Base-by-base conservation (phyloP, 805 yeast species). In the Zygotorulaspora chibaensis region DNA sequence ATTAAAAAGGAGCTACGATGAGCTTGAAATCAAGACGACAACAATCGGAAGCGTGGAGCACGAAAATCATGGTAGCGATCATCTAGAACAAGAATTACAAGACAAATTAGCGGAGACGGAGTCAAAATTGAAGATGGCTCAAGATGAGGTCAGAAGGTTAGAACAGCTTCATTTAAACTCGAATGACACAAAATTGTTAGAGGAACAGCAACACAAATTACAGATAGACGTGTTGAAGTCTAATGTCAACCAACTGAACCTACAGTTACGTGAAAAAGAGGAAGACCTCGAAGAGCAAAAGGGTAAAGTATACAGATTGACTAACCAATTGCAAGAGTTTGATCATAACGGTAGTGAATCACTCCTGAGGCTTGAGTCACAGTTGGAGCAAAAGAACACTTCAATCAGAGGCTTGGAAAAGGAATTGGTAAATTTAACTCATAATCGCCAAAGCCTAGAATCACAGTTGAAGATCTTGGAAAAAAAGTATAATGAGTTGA, bases 321-420 rank as follows among this genome's bases (percentile, higher is more conserved):
- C 43, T 1, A 43, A 40, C 26, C 51, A 51, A 30, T 44, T 51
- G 30, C 50, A 51, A 17, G 59, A 56, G 30, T 45, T 51, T 40
- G 58, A 56, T 34, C 52, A 50, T 17, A 54, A 48, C 18, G 48
- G 53, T 16, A 47, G 48, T 18, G 46, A 43, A 40, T 37, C 48
- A 10, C 36, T 50, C 37, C 11, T 42, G 38, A 49, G 47, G 31
- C 36, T 51, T 15, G 53, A 52, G 27, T 45, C 20, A n/a, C 45
- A 46, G 34, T 39, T 52, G 10, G 53, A 50, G 7, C 28, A 29
- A 16, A 53, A 51, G 38, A 48, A 20, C 16, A 38, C 39, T 18
- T 29, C 42, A 3, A 40, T 45, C 25, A 35, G 23, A 29, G 35
- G 31, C 13, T 31, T 48, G n/a, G 49, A 48, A 28, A 39, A 40